Evolutionary conservation across 139 green algal genomes (phyloP), one percentile per base, ranked within the genome.

Genomic region (Auxenochlorella pyrenoidosa): DNA sequence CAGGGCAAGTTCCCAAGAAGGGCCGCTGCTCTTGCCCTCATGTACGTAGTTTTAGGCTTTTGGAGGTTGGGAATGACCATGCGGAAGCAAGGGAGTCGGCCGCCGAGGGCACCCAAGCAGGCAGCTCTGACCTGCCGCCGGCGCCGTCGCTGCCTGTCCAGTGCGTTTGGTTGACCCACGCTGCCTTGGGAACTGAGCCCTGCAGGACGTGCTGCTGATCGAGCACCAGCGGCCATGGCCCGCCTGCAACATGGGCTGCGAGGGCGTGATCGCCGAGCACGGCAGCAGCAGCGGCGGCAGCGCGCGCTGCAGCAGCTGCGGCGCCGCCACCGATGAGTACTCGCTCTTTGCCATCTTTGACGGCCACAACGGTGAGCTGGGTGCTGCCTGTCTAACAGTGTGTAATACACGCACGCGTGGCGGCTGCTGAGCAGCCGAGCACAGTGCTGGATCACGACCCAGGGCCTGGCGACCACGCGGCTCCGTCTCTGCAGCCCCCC

Each of bases 291-390:
- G 84, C 60, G 71, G 28, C 84, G 63, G 60, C 44, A 54, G 13
- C 66, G 82, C 65, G 12, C 82, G 82, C 30, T 88, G 76, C 63
- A 32, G 44, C 60, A n/a, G 44, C 32, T 85, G 84, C 71, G 71
- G 83, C 71, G 24, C 28, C 34, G 36, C 28, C 34, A 59, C 83
- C 5, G 70, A 79, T 4, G 36, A 63, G 73, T 94, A 92, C 34
- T 88, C 82, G 12, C 65, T 95, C 24, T 95, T 88, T 78, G 87
- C 72, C 8, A 86, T 96, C 28, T 95, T 93, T 75, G 94, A 96
- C 81, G 94, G 94, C 0, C 94, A 96, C 87, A 96, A 95, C 68
- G 94, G 75, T 41, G 54, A 63, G 54, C 54, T 63, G 75, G 43
- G 28, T 81, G 34, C 70, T 76, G 93, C 19, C n/a, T 28, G 4